These are phyloP conservation scores for Porpolomopsis calyptriformis DNA, from an alignment of 768 basidiomycete genomes.

Conservation along the genomic window DNA sequence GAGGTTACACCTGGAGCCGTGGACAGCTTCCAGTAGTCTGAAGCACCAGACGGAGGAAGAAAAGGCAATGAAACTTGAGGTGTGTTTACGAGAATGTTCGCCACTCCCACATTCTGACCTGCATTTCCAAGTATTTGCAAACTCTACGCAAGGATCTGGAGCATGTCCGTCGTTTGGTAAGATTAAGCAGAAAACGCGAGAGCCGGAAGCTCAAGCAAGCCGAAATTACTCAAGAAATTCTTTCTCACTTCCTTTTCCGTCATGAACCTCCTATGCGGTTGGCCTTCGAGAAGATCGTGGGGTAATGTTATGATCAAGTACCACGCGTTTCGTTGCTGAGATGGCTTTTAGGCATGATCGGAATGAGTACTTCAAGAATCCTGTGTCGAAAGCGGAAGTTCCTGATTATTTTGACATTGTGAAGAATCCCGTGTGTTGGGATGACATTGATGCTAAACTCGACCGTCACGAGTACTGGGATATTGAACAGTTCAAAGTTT, in stretches of 20 bases:
- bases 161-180: constrained; percentile 52
- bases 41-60: constrained; percentile 72
- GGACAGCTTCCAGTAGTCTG: constrained; percentile 70
- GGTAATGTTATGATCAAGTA: no score
- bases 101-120: neutral
- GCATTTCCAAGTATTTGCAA: constrained; percentile 35
- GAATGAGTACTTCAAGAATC: constrained; percentile 66
- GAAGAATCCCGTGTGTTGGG: constrained; percentile 82
- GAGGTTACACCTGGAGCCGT: constrained; percentile 89
- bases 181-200: constrained; percentile 69
- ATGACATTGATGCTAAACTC: constrained; percentile 68
- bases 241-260: constrained; percentile 56
- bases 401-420: constrained; percentile 90
- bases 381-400: constrained; percentile 68
- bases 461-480: constrained; percentile 79
- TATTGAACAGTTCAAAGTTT: constrained; percentile 56
- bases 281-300: constrained; percentile 60
- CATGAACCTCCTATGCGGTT: constrained; percentile 49
- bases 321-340: constrained; percentile 8
- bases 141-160: constrained; percentile 70
- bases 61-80: constrained; percentile 72
- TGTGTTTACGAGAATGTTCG: constrained; percentile 24
- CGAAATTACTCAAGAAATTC: constrained; percentile 53
- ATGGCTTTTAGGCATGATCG: constrained; percentile 50
- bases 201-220: constrained; percentile 63